phyloP scores from a whole-genome alignment of 345 rosid genomes.

The Moricandia moricandioides region DNA sequence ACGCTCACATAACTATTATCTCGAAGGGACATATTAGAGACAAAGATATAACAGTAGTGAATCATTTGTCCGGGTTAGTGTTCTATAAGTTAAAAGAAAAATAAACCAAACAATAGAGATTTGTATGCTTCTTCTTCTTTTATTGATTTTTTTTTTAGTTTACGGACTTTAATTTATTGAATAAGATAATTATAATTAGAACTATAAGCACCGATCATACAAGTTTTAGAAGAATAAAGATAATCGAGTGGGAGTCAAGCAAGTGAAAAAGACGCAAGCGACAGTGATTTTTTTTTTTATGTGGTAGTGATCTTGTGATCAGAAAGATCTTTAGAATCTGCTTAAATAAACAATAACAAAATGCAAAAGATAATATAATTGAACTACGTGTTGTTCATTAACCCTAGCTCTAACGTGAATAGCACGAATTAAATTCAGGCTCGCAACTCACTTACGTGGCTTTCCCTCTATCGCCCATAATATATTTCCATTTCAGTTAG shows the following conservation, averaged over 20 bases:
- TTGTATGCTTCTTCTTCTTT: too few relatives aligned
- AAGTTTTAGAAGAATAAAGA: neutral
- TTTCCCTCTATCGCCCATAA: conserved; percentile 2
- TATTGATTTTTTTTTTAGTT: too few relatives aligned
- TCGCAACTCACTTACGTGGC: conserved; percentile 20
- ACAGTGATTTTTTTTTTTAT: neutral
- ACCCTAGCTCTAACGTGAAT: conserved; percentile 24
- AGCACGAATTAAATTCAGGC: conserved; percentile 20
- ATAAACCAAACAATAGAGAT: too few relatives aligned
- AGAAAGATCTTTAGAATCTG: neutral
- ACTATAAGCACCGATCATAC: conserved; percentile 13
- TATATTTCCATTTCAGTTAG: neutral
- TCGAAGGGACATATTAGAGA: too few relatives aligned
- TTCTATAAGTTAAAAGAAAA: too few relatives aligned
- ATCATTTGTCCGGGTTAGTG: too few relatives aligned
- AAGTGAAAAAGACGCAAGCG: conserved; percentile 29
- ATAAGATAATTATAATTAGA: neutral
- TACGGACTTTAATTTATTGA: too few relatives aligned
- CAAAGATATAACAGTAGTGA: too few relatives aligned
- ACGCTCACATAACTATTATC: too few relatives aligned
- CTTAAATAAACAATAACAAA: neutral
- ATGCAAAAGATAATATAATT: neutral
- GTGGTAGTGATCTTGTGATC: conserved; percentile 10
- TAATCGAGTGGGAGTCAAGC: conserved; percentile 6
- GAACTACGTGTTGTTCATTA: conserved; percentile 30